phyloP scores from a whole-genome alignment of 768 basidiomycete species.

The Lentinula sp. region DNA sequence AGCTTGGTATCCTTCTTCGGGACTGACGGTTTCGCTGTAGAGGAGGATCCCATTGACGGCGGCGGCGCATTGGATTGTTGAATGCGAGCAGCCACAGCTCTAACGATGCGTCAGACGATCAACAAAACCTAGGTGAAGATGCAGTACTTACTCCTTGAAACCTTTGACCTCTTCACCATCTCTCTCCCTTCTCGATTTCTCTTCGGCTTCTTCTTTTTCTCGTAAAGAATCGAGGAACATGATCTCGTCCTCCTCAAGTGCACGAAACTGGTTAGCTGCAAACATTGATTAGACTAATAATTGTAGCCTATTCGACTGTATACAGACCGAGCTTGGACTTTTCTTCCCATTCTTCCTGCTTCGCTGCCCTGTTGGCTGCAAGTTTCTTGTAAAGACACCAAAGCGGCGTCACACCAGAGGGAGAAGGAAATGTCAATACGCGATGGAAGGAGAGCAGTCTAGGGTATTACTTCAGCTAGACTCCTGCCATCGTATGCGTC shows the following conservation, averaged over 20 bases:
- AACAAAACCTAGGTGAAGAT: conserved; percentile 4
- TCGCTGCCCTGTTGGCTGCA: conserved; percentile 85
- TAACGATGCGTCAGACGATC: conserved; percentile 14
- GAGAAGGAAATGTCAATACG: conserved; percentile 42
- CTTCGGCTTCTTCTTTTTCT: conserved; percentile 71
- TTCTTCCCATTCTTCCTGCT: conserved; percentile 93
- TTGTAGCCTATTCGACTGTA: neutral
- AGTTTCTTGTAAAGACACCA: conserved; percentile 55
- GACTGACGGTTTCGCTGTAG: conserved; percentile 21
- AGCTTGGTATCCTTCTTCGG: conserved; percentile 25
- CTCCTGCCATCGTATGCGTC: conserved; percentile 81
- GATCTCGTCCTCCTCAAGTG: conserved; percentile 86
- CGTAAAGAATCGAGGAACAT: conserved; percentile 82
- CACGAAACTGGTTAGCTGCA: conserved; percentile 82
- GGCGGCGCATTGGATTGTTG: conserved; percentile 26
- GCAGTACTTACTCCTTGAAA: conserved; percentile 64
- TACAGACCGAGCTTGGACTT: conserved; percentile 62
- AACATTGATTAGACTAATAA: neutral
- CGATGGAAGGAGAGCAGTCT: conserved; percentile 12
- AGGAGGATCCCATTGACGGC: conserved; percentile 6
- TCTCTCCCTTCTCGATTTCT: conserved; percentile 63
- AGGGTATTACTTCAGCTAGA: conserved; percentile 71
- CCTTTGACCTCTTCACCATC: conserved; percentile 76
- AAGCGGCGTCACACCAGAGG: conserved; percentile 27
- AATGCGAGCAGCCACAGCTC: conserved; percentile 69